These are phyloP conservation scores for Phytophthora hybrid DNA, from an alignment of 352 stramenopile genomes.

Conservation along the genomic window DNA sequence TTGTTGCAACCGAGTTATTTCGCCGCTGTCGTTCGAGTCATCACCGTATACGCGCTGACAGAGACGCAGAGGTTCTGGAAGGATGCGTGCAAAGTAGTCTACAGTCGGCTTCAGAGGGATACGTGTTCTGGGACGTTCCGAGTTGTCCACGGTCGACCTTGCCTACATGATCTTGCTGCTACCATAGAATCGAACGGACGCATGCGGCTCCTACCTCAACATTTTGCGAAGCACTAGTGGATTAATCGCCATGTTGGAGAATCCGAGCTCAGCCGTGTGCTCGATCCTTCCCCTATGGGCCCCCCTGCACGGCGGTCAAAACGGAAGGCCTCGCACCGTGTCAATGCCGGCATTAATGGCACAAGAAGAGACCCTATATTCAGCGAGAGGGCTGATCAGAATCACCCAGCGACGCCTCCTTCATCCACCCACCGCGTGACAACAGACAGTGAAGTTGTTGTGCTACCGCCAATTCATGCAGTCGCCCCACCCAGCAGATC, in stretches of 20 bases:
- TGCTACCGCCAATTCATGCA: not conserved
- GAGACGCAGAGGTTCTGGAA: not conserved
- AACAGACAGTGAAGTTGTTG: not conserved
- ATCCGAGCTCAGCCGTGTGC: not conserved
- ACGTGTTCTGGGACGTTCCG: constrained; percentile 5
- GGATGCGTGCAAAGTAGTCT: not conserved
- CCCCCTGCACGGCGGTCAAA: not conserved
- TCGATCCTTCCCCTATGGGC: not conserved
- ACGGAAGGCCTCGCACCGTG: not conserved
- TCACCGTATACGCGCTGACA: constrained; percentile 2
- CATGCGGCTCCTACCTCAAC: not conserved
- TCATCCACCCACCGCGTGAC: not conserved
- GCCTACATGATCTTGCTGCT: constrained; percentile 7
- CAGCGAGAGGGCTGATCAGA: not conserved
- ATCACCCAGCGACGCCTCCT: not conserved
- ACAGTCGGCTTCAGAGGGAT: not conserved
- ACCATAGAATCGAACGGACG: constrained; percentile 5
- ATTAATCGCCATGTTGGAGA: constrained; percentile 2
- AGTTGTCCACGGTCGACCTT: constrained; percentile 6
- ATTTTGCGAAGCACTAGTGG: constrained; percentile 6
- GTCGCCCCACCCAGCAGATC: too few species aligned
- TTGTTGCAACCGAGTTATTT: not conserved
- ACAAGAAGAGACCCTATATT: not conserved
- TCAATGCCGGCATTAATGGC: not conserved
- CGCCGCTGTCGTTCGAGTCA: constrained; percentile 2